Percentiles rank a stretch among this genome's conserved stretches.
These are phyloP conservation scores for Gloeostereum incarnatum DNA, from an alignment of 768 basidiomycete species.

Conservation along the genomic window DNA sequence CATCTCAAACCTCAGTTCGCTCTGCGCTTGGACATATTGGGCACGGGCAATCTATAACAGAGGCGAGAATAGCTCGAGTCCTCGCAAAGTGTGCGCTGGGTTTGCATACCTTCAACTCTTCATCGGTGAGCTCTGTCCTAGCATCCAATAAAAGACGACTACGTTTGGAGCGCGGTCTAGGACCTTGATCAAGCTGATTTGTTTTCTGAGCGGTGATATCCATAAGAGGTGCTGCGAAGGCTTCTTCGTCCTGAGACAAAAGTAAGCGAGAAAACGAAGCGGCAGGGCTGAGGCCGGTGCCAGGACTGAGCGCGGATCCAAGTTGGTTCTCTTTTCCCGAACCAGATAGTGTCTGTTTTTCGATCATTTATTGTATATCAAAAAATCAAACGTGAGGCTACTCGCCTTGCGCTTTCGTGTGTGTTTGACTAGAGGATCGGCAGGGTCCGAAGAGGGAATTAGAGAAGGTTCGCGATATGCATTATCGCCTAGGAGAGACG, in stretches of 20 bases:
- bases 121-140: conserved; percentile 74
- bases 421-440: too few species aligned
- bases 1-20: conserved; percentile 37
- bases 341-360: too few species aligned
- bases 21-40: conserved; percentile 60
- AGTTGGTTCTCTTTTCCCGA: conserved; percentile 5
- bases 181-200: conserved; percentile 9
- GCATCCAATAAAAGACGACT: conserved; percentile 58
- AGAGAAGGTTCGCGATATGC: too few species aligned
- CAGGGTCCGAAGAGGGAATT: too few species aligned
- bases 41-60: conserved; percentile 44
- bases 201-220: conserved; percentile 19
- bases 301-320: neutral
- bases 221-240: conserved; percentile 14
- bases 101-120: conserved; percentile 72
- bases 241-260: conserved; percentile 29
- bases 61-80: neutral
- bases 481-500: too few species aligned
- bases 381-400: too few species aligned
- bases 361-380: too few species aligned
- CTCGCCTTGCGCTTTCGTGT: too few species aligned
- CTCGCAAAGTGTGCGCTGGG: too few species aligned
- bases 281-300: conserved; percentile 16
- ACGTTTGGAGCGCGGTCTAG: conserved; percentile 28
- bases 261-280: conserved; percentile 29